Evolutionary conservation across 2,329 filamentous ascomycete genomes (phyloP).

Genomic region (Colletotrichum tropicale): DNA sequence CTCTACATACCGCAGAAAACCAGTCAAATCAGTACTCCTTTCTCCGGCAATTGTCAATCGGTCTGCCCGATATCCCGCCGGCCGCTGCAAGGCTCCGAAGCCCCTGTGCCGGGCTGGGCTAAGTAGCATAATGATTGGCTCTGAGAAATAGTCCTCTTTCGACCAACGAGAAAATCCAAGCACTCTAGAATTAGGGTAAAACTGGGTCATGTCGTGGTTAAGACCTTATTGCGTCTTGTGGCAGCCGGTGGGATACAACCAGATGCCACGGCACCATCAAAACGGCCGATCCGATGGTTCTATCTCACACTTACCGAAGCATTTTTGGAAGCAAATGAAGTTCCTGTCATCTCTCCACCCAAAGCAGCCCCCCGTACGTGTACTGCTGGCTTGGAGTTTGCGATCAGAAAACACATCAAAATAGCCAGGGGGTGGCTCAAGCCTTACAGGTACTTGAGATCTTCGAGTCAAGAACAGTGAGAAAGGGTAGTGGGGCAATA

Average conservation of each 20-base stretch:
- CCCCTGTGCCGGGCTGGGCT: neutral
- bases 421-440: neutral
- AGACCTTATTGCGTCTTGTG: too few relatives aligned
- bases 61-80: neutral
- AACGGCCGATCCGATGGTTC: neutral
- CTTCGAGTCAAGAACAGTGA: neutral
- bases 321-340: accelerated
- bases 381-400: neutral
- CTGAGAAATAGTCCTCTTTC: neutral
- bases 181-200: neutral
- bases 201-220: neutral
- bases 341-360: neutral
- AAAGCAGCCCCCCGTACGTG: neutral
- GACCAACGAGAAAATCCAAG: neutral
- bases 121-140: neutral
- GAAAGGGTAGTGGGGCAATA: neutral
- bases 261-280: neutral
- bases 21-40: neutral
- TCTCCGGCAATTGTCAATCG: neutral
- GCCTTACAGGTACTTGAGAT: accelerated
- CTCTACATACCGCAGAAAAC: neutral
- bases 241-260: neutral
- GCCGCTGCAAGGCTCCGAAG: neutral
- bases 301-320: neutral
- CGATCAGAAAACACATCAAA: neutral